These are phyloP conservation scores for Jatropha curcas DNA, from an alignment of 345 rosid genomes.

Conservation along the genomic window DNA sequence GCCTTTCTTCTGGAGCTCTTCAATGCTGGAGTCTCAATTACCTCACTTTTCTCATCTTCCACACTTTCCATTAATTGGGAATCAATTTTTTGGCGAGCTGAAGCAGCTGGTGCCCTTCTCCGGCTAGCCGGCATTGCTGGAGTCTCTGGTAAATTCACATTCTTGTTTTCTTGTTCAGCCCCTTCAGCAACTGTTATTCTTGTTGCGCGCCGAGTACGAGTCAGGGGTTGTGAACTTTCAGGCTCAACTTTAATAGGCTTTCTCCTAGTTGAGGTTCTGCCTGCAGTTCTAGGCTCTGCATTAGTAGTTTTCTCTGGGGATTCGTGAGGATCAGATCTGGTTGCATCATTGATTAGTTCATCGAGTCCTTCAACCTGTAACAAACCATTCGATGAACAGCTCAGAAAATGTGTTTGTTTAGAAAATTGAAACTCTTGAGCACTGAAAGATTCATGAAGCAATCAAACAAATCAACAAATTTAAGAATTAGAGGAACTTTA, in stretches of 20 bases:
- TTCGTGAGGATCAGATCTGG: conserved; percentile 25
- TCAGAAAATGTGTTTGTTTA: not conserved
- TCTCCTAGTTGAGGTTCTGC: conserved; percentile 52
- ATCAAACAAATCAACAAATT: not conserved
- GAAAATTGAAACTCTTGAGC: not conserved
- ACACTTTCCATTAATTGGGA: conserved; percentile 5
- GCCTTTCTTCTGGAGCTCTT: conserved; percentile 23
- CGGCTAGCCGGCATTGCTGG: conserved; percentile 38
- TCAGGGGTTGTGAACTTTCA: conserved; percentile 38
- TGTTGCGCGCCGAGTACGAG: conserved; percentile 44
- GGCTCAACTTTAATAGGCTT: conserved; percentile 41
- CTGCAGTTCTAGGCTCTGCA: conserved; percentile 38
- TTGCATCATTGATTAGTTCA: conserved; percentile 47
- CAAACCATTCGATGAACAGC: not conserved
- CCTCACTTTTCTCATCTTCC: conserved; percentile 1
- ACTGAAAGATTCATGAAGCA: not conserved
- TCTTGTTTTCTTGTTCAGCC: conserved; percentile 45
- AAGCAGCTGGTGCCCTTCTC: conserved; percentile 39
- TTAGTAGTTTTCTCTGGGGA: conserved; percentile 41
- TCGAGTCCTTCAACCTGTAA: conserved; percentile 80
- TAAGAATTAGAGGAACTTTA: no score
- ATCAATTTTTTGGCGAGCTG: conserved; percentile 22
- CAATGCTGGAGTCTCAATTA: conserved; percentile 28
- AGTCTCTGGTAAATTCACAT: conserved; percentile 29
- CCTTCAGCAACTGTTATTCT: conserved; percentile 36